phyloP scores from a whole-genome alignment of 2,329 filamentous ascomycete genomes.

The Colletotrichum tropicicola region DNA sequence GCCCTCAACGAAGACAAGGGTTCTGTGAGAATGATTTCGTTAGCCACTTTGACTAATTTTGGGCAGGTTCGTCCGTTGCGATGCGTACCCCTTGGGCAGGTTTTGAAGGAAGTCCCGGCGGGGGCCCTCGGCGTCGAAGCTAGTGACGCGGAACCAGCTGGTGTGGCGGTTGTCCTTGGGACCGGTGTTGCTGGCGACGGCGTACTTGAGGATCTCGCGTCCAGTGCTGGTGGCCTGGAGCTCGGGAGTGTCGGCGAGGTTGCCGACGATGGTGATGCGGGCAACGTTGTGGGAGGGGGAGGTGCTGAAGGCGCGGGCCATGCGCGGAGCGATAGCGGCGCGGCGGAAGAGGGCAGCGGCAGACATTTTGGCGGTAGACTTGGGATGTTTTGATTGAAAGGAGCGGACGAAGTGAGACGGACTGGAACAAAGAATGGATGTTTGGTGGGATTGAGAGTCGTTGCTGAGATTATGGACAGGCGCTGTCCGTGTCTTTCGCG shows the following conservation, averaged over 20 bases:
- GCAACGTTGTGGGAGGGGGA: slow-evolving; percentile 73
- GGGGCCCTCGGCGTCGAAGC: slow-evolving; percentile 74
- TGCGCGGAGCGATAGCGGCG: slow-evolving; percentile 56
- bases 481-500: not conserved
- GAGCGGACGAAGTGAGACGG: not conserved
- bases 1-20: slow-evolving; percentile 84
- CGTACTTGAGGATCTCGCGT: slow-evolving; percentile 79
- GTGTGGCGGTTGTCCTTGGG: slow-evolving; percentile 75
- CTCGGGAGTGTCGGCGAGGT: slow-evolving; percentile 84
- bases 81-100: slow-evolving; percentile 89
- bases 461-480: not conserved
- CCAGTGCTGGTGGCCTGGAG: slow-evolving; percentile 74
- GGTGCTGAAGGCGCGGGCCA: slow-evolving; percentile 78
- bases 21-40: slow-evolving; percentile 55
- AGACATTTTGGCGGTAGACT: slow-evolving; percentile 45
- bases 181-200: slow-evolving; percentile 76
- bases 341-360: slow-evolving; percentile 61
- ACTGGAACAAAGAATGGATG: not conserved
- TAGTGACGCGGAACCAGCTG: slow-evolving; percentile 85
- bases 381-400: not conserved
- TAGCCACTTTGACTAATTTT: too few species aligned
- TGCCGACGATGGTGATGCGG: slow-evolving; percentile 86
- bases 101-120: slow-evolving; percentile 76
- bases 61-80: too few species aligned
- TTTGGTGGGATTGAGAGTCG: not conserved